Conservation (phyloP, 2,329 filamentous ascomycete species). For the Zymoseptoria pseudotritici region DNA sequence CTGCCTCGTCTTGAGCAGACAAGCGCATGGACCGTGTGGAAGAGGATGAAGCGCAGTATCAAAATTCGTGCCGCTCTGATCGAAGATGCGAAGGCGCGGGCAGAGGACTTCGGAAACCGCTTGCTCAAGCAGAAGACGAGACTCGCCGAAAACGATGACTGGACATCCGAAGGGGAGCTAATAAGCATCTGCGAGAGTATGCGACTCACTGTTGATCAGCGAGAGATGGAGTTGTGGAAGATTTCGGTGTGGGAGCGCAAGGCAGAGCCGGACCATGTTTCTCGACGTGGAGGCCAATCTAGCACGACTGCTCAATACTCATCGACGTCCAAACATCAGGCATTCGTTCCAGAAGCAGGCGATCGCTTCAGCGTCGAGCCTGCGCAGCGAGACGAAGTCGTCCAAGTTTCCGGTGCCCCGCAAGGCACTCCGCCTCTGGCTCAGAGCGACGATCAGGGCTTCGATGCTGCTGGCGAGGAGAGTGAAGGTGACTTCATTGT, state of each 20-base stretch:
- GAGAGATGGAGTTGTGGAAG: slow-evolving; percentile 46
- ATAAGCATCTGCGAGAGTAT: slow-evolving; percentile 51
- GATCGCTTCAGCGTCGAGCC: slow-evolving; percentile 25
- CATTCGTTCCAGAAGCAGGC: slow-evolving; percentile 6
- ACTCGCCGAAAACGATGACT: slow-evolving; percentile 44
- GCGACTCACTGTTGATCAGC: slow-evolving; percentile 58
- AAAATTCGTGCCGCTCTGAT: slow-evolving; percentile 37
- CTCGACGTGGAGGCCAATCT: slow-evolving; percentile 10
- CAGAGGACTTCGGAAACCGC: slow-evolving; percentile 42
- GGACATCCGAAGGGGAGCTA: slow-evolving; percentile 48
- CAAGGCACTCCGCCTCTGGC: background rate
- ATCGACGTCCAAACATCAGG: background rate
- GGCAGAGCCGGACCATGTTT: slow-evolving; percentile 22
- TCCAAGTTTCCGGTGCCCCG: background rate
- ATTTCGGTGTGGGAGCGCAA: slow-evolving; percentile 32
- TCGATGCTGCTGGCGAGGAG: background rate
- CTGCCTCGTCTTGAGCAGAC: slow-evolving; percentile 48
- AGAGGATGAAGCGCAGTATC: slow-evolving; percentile 41
- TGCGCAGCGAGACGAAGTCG: background rate
- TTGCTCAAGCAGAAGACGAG: slow-evolving; percentile 50
- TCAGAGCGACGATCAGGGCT: background rate
- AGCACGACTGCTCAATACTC: background rate
- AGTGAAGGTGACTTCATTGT: background rate
- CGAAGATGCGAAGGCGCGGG: slow-evolving; percentile 35
- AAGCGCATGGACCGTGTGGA: slow-evolving; percentile 58